Evolutionary conservation across 192 early-diverging fungal species (phyloP).

Genomic region (Chytriomyces sp.): DNA sequence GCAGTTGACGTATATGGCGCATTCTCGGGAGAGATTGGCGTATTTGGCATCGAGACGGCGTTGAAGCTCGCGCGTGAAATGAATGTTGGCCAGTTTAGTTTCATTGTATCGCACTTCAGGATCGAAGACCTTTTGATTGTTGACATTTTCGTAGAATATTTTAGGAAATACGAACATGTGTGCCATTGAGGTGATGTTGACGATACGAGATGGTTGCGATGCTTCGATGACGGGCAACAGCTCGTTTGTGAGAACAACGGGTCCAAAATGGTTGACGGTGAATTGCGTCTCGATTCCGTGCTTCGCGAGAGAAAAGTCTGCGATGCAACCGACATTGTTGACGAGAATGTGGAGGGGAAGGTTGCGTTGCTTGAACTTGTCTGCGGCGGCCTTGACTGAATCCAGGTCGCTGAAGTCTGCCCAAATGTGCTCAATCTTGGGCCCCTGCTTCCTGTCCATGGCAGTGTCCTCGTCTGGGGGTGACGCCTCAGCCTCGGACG

Average conservation of each 20-base stretch:
- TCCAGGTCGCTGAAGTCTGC: constrained; percentile 33
- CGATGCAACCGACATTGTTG: constrained; percentile 37
- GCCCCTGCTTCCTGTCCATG: constrained; percentile 6
- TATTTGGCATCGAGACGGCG: constrained; percentile 30
- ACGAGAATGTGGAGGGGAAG: constrained; percentile 53
- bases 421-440: constrained; percentile 39
- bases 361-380: constrained; percentile 31
- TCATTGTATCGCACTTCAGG: constrained; percentile 40
- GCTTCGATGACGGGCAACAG: constrained; percentile 44
- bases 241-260: constrained; percentile 40
- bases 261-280: constrained; percentile 52
- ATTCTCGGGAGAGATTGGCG: constrained; percentile 32
- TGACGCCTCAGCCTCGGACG: too few species aligned
- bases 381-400: constrained; percentile 26
- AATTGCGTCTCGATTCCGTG: constrained; percentile 62
- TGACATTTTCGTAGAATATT: constrained; percentile 45
- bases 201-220: constrained; percentile 52
- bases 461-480: constrained; percentile 13
- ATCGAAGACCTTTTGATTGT: background rate
- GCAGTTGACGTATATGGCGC: constrained; percentile 48
- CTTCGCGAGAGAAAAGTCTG: constrained; percentile 40
- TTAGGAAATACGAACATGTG: constrained; percentile 29
- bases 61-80: constrained; percentile 50
- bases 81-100: constrained; percentile 55
- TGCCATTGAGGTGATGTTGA: constrained; percentile 47